phyloP scores from a whole-genome alignment of 208 protist genomes.

The Acanthamoeba lenticulata region DNA sequence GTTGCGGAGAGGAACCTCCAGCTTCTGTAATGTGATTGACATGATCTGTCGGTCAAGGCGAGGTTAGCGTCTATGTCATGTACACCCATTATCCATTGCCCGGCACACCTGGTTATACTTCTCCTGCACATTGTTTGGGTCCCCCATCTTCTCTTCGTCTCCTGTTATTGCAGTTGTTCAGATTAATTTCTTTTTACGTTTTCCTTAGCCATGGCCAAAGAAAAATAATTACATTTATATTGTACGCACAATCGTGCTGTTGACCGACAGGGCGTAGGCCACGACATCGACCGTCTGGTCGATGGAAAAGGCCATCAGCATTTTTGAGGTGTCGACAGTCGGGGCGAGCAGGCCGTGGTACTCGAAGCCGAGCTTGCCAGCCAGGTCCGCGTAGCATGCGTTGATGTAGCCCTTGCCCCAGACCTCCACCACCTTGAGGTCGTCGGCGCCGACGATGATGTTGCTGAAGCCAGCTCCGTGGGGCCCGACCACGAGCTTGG shows the following conservation, averaged over 20 bases:
- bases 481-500: neutral
- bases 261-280: too few relatives aligned
- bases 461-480: neutral
- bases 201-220: too few relatives aligned
- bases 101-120: constrained; percentile 21
- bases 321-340: neutral
- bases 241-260: too few relatives aligned
- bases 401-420: neutral
- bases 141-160: neutral
- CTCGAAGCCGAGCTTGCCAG: neutral
- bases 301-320: too few relatives aligned
- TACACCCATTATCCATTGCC: neutral
- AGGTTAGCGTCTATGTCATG: too few relatives aligned
- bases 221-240: too few relatives aligned
- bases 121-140: neutral
- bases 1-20: neutral
- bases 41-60: neutral
- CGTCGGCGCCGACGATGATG: neutral
- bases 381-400: neutral
- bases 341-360: neutral
- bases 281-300: too few relatives aligned
- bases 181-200: too few relatives aligned
- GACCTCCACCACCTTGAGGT: neutral
- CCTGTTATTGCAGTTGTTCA: too few relatives aligned
- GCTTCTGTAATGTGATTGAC: constrained; percentile 13